Conservation (phyloP, 2,329 filamentous ascomycete genomes). For the Aspergillus luchuensis region DNA sequence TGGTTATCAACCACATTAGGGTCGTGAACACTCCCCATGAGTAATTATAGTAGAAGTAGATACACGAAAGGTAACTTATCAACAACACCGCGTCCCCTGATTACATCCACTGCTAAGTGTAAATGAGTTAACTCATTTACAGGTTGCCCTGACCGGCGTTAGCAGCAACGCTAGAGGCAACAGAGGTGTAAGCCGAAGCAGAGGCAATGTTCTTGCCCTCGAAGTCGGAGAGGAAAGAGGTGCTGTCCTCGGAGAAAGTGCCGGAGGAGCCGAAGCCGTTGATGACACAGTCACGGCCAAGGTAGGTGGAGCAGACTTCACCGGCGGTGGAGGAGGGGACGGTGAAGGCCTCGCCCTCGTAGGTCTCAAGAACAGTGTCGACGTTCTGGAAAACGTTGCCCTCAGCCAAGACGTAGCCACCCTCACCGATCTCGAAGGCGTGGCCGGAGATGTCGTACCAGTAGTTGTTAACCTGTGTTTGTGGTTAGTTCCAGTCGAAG, state of each 20-base stretch:
- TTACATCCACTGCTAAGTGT: neutral
- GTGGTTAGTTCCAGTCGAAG: neutral
- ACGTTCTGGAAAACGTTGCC: conserved; percentile 63
- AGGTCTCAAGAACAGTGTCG: conserved; percentile 35
- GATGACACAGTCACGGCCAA: conserved; percentile 55
- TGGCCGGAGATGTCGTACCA: conserved; percentile 59
- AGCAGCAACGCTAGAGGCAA: conserved; percentile 41
- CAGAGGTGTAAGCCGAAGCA: conserved; percentile 40
- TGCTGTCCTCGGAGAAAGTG: conserved; percentile 45
- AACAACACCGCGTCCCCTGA: neutral
- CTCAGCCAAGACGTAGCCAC: conserved; percentile 55
- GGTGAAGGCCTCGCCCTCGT: conserved; percentile 45
- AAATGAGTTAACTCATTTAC: conserved; percentile 24
- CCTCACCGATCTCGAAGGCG: conserved; percentile 57
- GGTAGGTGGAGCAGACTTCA: conserved; percentile 45
- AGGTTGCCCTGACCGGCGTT: conserved; percentile 53
- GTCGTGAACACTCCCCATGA: neutral
- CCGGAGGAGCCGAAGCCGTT: conserved; percentile 51
- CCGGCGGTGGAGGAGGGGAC: conserved; percentile 38
- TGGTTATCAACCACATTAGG: neutral
- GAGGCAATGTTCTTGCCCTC: conserved; percentile 56
- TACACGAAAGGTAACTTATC: neutral
- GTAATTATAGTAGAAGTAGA: neutral
- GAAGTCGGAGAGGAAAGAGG: conserved; percentile 54
- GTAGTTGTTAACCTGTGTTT: conserved; percentile 57